Evolutionary conservation across 2,329 filamentous ascomycete species (phyloP).

Genomic region (Neocucurbitaria cava): DNA sequence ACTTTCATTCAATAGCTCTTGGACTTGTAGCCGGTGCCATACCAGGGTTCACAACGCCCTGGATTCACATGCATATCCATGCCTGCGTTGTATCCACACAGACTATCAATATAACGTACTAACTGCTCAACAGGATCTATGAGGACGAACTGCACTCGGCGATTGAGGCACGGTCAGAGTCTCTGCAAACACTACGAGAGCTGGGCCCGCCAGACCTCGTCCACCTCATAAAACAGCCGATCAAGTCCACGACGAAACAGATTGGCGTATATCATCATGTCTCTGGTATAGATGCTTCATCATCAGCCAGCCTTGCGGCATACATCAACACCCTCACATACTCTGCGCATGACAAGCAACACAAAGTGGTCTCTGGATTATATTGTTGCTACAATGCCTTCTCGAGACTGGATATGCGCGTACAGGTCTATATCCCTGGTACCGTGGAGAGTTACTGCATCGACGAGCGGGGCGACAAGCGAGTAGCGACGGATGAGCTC

Average conservation of each 20-base stretch:
- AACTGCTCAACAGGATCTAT: slow-evolving; percentile 70
- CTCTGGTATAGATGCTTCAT: slow-evolving; percentile 94
- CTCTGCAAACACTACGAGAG: slow-evolving; percentile 83
- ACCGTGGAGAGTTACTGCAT: slow-evolving; percentile 97
- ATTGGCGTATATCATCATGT: slow-evolving; percentile 97
- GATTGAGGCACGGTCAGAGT: slow-evolving; percentile 90
- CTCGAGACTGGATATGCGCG: slow-evolving; percentile 96
- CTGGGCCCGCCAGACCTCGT: slow-evolving; percentile 95
- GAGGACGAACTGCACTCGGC: slow-evolving; percentile 93
- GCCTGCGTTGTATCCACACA: not conserved
- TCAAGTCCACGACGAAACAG: slow-evolving; percentile 66
- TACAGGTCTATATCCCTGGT: slow-evolving; percentile 95
- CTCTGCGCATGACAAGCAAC: slow-evolving; percentile 79
- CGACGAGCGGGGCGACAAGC: slow-evolving; percentile 94
- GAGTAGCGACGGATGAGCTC: slow-evolving; percentile 88
- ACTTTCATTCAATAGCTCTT: slow-evolving; percentile 20
- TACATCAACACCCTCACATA: slow-evolving; percentile 99
- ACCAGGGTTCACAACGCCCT: too few species aligned
- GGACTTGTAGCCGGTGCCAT: slow-evolving; percentile 1
- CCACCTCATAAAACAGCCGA: slow-evolving; percentile 82
- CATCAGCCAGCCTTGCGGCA: slow-evolving; percentile 92
- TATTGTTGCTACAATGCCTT: slow-evolving; percentile 99
- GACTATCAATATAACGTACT: not conserved
- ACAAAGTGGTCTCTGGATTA: slow-evolving; percentile 91
- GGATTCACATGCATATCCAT: not conserved